A percentile compares a stretch with the other conserved stretches of the same genome.
These are phyloP conservation scores for Trichoderma lentiforme DNA, from an alignment of 2,329 filamentous ascomycete genomes.

Conservation along the genomic window DNA sequence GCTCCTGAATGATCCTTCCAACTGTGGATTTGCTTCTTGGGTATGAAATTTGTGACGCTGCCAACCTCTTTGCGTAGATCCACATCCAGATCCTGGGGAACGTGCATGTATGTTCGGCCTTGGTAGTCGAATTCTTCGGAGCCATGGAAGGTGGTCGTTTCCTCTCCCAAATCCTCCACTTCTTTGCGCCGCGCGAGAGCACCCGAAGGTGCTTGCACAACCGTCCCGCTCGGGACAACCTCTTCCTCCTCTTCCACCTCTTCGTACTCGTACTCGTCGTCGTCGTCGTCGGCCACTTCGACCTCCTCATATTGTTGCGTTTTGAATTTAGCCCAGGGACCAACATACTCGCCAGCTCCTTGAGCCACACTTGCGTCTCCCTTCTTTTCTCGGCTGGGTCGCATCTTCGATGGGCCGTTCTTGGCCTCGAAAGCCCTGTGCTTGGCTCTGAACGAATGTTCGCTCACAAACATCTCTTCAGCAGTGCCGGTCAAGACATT, in stretches of 20 bases:
- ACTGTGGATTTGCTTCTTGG: slow-evolving; percentile 88
- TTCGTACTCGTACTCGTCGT: slow-evolving; percentile 76
- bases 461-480: slow-evolving; percentile 83
- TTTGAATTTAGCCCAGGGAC: slow-evolving; percentile 87
- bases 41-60: slow-evolving; percentile 83
- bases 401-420: slow-evolving; percentile 58
- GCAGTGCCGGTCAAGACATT: slow-evolving; percentile 83
- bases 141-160: slow-evolving; percentile 87
- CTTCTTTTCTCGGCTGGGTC: slow-evolving; percentile 77
- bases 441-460: slow-evolving; percentile 83
- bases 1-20: slow-evolving; percentile 84
- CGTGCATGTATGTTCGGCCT: slow-evolving; percentile 95
- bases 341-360: slow-evolving; percentile 83
- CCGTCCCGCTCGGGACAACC: slow-evolving; percentile 61
- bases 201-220: slow-evolving; percentile 53
- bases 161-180: slow-evolving; percentile 60
- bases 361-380: slow-evolving; percentile 81
- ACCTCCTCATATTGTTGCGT: slow-evolving; percentile 71
- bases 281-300: slow-evolving; percentile 70
- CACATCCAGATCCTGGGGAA: slow-evolving; percentile 85
- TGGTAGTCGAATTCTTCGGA: slow-evolving; percentile 84
- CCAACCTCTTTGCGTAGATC: slow-evolving; percentile 78
- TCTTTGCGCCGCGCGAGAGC: slow-evolving; percentile 56
- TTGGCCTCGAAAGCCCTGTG: slow-evolving; percentile 77
- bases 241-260: slow-evolving; percentile 74